Conservation (phyloP, 1,139 yeast genomes). For the Sugiyamaella japonica region DNA sequence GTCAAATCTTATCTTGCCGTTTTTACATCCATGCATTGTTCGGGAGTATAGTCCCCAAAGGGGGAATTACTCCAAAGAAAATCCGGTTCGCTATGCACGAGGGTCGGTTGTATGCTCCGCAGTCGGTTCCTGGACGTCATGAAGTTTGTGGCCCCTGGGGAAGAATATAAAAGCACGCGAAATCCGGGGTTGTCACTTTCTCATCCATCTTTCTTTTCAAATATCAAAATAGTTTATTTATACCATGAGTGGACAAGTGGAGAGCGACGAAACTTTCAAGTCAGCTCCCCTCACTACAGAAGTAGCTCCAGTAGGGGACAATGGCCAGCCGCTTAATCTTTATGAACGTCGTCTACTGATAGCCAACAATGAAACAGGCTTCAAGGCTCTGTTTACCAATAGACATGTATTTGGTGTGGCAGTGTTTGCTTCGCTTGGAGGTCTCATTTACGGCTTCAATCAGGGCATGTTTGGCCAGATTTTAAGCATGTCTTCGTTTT, state of each 20-base stretch:
- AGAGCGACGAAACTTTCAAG: constrained; percentile 6
- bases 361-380: constrained; percentile 17
- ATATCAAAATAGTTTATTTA: too few relatives aligned
- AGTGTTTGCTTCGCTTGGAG: constrained; percentile 39
- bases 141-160: not conserved
- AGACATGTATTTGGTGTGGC: constrained; percentile 44
- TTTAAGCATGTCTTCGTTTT: constrained; percentile 55
- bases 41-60: constrained; percentile 11
- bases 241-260: not conserved
- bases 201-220: not conserved
- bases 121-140: too few relatives aligned
- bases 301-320: not conserved
- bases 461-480: constrained; percentile 60
- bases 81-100: not conserved
- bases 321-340: constrained; percentile 14
- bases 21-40: constrained; percentile 2
- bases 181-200: constrained; percentile 9
- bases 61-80: constrained; percentile 6
- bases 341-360: constrained; percentile 19
- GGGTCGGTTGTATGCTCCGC: too few relatives aligned
- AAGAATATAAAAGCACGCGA: constrained; percentile 7
- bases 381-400: constrained; percentile 24
- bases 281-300: not conserved
- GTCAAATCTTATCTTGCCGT: not conserved
- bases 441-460: constrained; percentile 39